phyloP scores from a whole-genome alignment of 2,329 filamentous ascomycete genomes.

The Ustulina deusta region DNA sequence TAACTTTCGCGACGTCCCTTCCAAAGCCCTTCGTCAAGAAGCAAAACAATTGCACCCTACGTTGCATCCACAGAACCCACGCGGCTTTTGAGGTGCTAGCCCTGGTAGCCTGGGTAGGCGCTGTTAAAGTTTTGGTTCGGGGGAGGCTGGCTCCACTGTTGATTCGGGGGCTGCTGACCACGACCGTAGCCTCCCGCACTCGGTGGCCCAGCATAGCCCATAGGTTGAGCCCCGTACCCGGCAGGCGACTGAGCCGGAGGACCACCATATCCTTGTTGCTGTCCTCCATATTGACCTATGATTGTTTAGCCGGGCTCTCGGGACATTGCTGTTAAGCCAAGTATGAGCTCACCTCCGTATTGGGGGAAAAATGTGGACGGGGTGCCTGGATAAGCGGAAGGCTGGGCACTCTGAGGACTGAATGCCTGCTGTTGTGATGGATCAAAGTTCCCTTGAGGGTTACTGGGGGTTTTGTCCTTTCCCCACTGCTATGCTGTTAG shows the following conservation, averaged over 20 bases:
- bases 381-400: constrained; percentile 78
- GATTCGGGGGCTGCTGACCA: constrained; percentile 71
- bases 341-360: constrained; percentile 77
- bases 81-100: constrained; percentile 54
- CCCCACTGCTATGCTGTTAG: constrained; percentile 79
- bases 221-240: constrained; percentile 73
- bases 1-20: constrained; percentile 34
- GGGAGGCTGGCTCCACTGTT: constrained; percentile 66
- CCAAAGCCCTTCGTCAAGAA: constrained; percentile 35
- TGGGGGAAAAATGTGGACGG: constrained; percentile 91
- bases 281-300: constrained; percentile 69
- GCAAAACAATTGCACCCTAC: constrained; percentile 36
- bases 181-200: constrained; percentile 89
- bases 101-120: constrained; percentile 73
- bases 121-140: constrained; percentile 70
- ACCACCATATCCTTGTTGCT: constrained; percentile 75
- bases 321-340: constrained; percentile 39
- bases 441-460: constrained; percentile 75
- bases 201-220: constrained; percentile 77
- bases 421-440: constrained; percentile 77
- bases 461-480: constrained; percentile 94
- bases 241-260: constrained; percentile 72
- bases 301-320: constrained; percentile 49
- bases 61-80: constrained; percentile 16
- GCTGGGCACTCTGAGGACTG: constrained; percentile 80